Percentiles rank a stretch among this genome's conserved stretches.
phyloP scores from a whole-genome alignment of 192 early-diverging fungal genomes.

The Neocallimastix lanati region DNA sequence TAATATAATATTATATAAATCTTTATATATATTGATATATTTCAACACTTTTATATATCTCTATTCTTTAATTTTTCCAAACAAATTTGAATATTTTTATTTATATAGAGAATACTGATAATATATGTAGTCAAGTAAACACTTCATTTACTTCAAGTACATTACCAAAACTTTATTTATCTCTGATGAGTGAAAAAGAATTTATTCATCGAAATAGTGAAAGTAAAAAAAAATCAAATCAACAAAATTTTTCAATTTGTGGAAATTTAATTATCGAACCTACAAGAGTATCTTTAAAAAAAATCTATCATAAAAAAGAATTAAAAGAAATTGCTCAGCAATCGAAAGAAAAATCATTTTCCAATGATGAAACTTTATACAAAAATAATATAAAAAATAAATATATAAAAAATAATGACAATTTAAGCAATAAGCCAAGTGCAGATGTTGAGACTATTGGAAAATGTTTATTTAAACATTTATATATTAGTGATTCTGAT shows the following conservation, averaged over 20 bases:
- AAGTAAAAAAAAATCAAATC: neutral
- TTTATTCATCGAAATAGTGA: neutral
- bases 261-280: neutral
- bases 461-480: neutral
- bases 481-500: neutral
- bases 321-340: neutral
- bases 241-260: neutral
- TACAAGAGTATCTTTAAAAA: neutral
- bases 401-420: too few relatives aligned
- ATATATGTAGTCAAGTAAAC: neutral
- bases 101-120: neutral
- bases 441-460: neutral
- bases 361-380: neutral
- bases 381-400: neutral
- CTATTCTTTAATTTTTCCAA: too few relatives aligned
- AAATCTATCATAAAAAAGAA: neutral
- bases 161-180: neutral
- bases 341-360: neutral
- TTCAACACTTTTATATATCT: too few relatives aligned
- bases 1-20: too few relatives aligned
- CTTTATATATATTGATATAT: too few relatives aligned
- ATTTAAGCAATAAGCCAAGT: neutral
- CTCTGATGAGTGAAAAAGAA: neutral
- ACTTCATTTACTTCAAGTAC: neutral
- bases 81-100: too few relatives aligned